Evolutionary conservation across 2,329 filamentous ascomycete genomes (phyloP), one percentile per base, ranked within the genome.

Genomic region (Beauveria sp.): DNA sequence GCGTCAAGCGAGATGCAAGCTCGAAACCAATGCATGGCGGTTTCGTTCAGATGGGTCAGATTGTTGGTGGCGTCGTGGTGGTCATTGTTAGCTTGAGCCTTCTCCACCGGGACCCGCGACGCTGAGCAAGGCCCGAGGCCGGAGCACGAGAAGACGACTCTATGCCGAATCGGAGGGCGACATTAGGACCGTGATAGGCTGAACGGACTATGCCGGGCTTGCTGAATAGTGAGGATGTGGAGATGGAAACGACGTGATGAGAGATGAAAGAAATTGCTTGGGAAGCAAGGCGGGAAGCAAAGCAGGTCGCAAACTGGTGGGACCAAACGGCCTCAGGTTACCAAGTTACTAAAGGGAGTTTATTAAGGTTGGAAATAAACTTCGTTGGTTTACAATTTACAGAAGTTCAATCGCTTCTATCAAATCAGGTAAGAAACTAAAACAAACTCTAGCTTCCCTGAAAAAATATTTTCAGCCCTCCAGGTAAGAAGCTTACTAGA

Each of bases 31-130:
- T 20, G 40, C 53, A 56, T 46, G 53, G 5, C 34, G 42, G 18
- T 58, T 58, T 49, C 43, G 55, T 58, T 14, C 26, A 45, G 28
- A 34, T 43, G 43, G 28, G 55, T 58, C 45, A 43, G 52, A 49
- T 49, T 58, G 55, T 20, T 58, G 55, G 55, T 58, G 55, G 55
- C 28, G 54, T 43, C 18, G 38, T 45, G n/a, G 22, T 45, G 38
- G 24, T 26, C 14, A 45, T 51, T 8, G 34, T 40, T 53, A 40
- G 49, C 28, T 38, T 43, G 22, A 16, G 24, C 12, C 40, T 20
- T 58, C 43, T 58, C 55, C 55, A 58, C 55, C n/a, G 8, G 26
- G 43, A 45, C 53, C 53, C 55, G 55, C 55, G 55, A 50, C 26
- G 20, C 16, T 34, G 45, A 49, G n/a, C 14, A 40, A 28, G 20